Base-by-base conservation (phyloP, 805 yeast genomes). In the Kluyveromyces aestuarii region DNA sequence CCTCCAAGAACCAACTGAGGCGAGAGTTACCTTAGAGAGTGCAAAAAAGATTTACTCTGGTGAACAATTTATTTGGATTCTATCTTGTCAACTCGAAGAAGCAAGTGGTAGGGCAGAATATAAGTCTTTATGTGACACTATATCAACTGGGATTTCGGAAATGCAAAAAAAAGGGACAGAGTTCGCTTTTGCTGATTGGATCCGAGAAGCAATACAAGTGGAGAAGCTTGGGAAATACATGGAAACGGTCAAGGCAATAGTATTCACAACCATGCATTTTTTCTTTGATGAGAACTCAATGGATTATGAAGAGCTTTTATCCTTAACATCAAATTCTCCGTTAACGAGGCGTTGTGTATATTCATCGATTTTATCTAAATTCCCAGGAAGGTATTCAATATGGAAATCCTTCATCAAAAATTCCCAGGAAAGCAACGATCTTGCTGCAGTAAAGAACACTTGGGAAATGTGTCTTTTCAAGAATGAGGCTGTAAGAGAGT, bases 71-170 rank as follows among this genome's bases (percentile, higher is more conserved):
- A 71, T 88, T 1, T 87, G 95, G 91, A 65, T 87, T 2, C 70
- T 81, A 0, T 88, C 88, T 1, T 74, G 81, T 1, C 76, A 80
- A 53, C 59, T 88, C 13, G 95, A 87, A 62, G 91, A 72, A 49
- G 59, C 65, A 1, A 69, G 69, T 8, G 65, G 70, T n/a, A 72
- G 67, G n/a, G 62, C 68, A 1, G 76, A 78, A 51, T 63, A 82
- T 1, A 63, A 63, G 6, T 47, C 49, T 37, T 39, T 59, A 17
- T 27, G 19, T 4, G 47, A 53, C 33, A 40, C 58, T 13, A 27
- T 58, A 5, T 38, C 25, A 73, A 71, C 57, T 56, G 85, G 56
- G 57, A 83, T 49, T 63, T 64, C 30, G 75, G 77, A 59, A 81
- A 81, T 44, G 60, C 72, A 17, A 57, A 68, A 45, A 75, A 77